These are phyloP conservation scores for Diaporthe eres DNA, from an alignment of 2,329 filamentous ascomycete species.

Conservation along the genomic window DNA sequence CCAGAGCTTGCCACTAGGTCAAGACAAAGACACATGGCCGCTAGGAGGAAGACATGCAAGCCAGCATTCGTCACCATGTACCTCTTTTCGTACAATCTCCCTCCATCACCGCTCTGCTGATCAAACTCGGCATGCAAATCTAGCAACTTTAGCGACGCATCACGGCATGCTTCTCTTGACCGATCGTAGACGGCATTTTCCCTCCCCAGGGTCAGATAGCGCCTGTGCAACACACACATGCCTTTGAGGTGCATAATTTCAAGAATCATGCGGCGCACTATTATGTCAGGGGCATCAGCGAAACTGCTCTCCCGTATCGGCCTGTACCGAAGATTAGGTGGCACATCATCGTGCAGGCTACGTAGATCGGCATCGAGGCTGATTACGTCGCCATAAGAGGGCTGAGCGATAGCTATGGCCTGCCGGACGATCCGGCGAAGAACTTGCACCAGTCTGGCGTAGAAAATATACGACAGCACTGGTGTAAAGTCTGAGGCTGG, in stretches of 20 bases:
- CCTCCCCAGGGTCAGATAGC: constrained; percentile 59
- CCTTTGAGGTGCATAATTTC: constrained; percentile 60
- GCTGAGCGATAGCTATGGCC: constrained; percentile 52
- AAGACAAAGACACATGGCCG: constrained; percentile 71
- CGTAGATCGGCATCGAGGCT: constrained; percentile 53
- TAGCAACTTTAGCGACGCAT: constrained; percentile 60
- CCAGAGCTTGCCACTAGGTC: constrained; percentile 59
- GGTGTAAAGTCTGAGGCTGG: constrained; percentile 58
- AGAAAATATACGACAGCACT: constrained; percentile 58
- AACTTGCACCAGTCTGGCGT: constrained; percentile 59
- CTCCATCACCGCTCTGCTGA: constrained; percentile 61
- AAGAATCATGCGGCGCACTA: constrained; percentile 55
- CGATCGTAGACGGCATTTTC: constrained; percentile 54
- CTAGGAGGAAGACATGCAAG: constrained; percentile 70
- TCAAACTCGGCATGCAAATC: constrained; percentile 64
- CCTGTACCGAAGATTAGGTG: constrained; percentile 48
- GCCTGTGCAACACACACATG: constrained; percentile 65
- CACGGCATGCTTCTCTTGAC: constrained; percentile 59
- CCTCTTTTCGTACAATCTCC: constrained; percentile 65
- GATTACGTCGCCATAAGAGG: constrained; percentile 56
- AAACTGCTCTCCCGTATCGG: constrained; percentile 49
- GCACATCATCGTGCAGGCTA: constrained; percentile 51
- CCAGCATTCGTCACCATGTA: constrained; percentile 68
- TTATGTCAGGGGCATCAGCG: constrained; percentile 54
- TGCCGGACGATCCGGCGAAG: constrained; percentile 60